Base-by-base conservation (phyloP, 2,329 filamentous ascomycete genomes). In the Penicillium sp. region DNA sequence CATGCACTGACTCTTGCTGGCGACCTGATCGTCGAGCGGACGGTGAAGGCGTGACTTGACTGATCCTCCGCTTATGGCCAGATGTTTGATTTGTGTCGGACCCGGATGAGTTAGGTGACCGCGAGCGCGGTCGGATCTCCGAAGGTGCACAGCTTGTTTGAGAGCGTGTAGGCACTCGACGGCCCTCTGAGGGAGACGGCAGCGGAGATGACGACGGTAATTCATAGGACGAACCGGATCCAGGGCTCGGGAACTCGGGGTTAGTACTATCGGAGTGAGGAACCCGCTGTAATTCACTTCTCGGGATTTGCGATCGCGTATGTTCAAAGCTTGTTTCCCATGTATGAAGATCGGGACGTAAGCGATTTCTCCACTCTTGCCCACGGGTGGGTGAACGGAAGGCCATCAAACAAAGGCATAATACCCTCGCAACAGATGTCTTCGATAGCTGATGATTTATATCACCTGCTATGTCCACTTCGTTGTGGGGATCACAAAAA, bases 401-500 rank as follows among this genome's bases (percentile, higher is more conserved):
- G 3, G 18, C 27, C 23, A 50, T 50, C 4, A 50, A 16, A 16
- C 23, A 50, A 9, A 50, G 39, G n/a, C n/a, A 50, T 8, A 50
- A 13, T 14, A 42, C 47, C 6, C 47, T 35, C 1, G 47, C 23
- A 26, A 50, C 2, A 26, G 47, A 42, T 0, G 39, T 42, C 6
- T 27, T 50, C 7, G 39, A n/a, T 8, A n/a, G 11, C 7, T 32
- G 13, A 7, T 7, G 2, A 14, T 0, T 16, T 8, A 4, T 19
- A 19, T 34, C 30, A 7, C 11, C 13, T 23, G 1, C 13, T 32
- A 5, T 0, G 7, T 23, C 14, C 14, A 35, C 29, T 40, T 45
- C 26, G 7, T 42, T 47, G 11, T 61, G 60, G 1, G 64, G 66
- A 16, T 67, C 58, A 53, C 56, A 60, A 10, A 65, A 54, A 51